Base-by-base conservation (phyloP, 2,329 filamentous ascomycete genomes). In the Fusarium staphyleae region DNA sequence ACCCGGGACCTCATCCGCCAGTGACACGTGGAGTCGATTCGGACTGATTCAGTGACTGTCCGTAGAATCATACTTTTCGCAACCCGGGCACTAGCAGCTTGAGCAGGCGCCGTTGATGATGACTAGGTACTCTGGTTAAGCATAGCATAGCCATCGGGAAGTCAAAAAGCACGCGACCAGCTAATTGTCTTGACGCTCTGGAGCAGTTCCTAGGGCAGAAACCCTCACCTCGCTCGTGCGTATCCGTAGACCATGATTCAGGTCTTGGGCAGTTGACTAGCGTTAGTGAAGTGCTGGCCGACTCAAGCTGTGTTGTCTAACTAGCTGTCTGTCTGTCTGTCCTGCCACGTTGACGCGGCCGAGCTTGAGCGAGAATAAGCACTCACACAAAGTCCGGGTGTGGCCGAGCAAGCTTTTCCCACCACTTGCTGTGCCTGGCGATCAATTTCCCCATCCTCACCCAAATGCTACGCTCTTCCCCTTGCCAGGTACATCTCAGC, bases 351-450 rank as follows among this genome's bases (percentile, higher is more conserved):
- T 46, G 44, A 36, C 26, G 32, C 41, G 57, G 19, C 19, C 6
- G 19, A 22, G 19, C 4, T 22, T 22, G 19, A 22, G 19, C 39
- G 43, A 58, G 41, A 42, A 42, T 30, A 55, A 49, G 48, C 57
- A 61, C 34, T 29, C 26, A 36, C 26, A 36, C 42, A 22, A n/a
- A 28, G 32, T 28, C 28, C 30, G 36, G 42, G n/a, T 39, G 42
- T 18, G 49, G 29, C 52, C 55, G 42, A 54, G 37, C 54, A 52
- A 33, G 54, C 18, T 44, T 60, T 48, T 62, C 32, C 34, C 36
- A 15, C 45, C 40, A 42, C 52, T 48, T 48, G 44, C 42, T 44
- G 60, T 66, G 42, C 62, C 52, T 58, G 58, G 48, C 56, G 61
- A 63, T 66, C 65, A 44, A 42, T 40, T 55, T 37, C 42, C 36